Evolutionary conservation across 192 early-diverging fungal species (phyloP).

Genomic region (Coemansia sp.): DNA sequence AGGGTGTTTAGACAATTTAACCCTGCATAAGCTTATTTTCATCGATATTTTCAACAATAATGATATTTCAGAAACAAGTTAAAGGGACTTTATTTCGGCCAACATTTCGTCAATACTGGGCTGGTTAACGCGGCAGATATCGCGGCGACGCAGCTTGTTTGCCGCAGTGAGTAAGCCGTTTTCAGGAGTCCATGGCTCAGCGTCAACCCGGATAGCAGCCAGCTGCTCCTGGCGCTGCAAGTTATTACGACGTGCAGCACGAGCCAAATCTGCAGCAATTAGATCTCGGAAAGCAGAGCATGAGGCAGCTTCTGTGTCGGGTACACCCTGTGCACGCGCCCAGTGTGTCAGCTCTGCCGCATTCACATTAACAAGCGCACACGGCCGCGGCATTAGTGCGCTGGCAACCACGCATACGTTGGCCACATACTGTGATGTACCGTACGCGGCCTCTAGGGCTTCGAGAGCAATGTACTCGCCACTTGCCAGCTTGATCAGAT

Average conservation of each 20-base stretch:
- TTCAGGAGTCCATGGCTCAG: constrained; percentile 90
- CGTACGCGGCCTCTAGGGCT: constrained; percentile 90
- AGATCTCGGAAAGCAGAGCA: neutral
- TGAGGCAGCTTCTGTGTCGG: neutral
- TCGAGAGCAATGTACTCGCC: constrained; percentile 96
- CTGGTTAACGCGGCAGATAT: constrained; percentile 68
- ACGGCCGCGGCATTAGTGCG: constrained; percentile 66
- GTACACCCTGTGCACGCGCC: neutral
- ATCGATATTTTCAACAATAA: too few species aligned
- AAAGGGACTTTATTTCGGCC: too few species aligned
- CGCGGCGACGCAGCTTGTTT: constrained; percentile 86
- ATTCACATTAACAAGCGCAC: constrained; percentile 72
- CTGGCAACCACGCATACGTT: constrained; percentile 81
- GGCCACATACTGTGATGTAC: constrained; percentile 65
- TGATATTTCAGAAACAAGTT: too few species aligned
- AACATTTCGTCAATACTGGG: constrained; percentile 14
- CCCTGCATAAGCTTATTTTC: too few species aligned
- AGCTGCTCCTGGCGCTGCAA: constrained; percentile 78
- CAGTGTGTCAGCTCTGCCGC: constrained; percentile 4
- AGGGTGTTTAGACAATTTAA: too few species aligned
- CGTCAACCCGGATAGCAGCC: constrained; percentile 62
- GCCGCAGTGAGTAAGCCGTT: constrained; percentile 89
- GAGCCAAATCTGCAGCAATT: constrained; percentile 23
- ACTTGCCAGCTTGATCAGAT: constrained; percentile 87
- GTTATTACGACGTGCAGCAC: constrained; percentile 62